Conservation (phyloP, 176 grass and related monocot species). For the Ensete ventricosum region DNA sequence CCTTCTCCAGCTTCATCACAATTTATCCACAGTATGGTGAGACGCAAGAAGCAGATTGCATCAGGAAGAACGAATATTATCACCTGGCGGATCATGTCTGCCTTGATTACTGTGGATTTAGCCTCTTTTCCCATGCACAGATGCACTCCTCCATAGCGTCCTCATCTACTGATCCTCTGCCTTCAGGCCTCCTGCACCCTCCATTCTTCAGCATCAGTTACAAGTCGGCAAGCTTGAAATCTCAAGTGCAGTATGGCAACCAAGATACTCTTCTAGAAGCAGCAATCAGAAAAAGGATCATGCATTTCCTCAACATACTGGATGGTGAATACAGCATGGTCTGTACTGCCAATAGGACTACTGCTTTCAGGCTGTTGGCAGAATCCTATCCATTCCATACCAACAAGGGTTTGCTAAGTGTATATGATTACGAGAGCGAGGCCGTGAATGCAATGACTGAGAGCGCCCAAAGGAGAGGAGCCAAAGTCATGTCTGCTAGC, state of each 20-base stretch:
- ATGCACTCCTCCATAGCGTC: conserved; percentile 49
- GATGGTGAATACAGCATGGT: conserved; percentile 85
- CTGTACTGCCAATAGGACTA: conserved; percentile 77
- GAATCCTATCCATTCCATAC: conserved; percentile 68
- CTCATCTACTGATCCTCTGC: conserved; percentile 17
- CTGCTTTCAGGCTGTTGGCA: conserved; percentile 71
- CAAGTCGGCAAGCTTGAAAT: conserved; percentile 57
- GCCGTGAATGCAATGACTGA: conserved; percentile 44
- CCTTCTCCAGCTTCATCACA: conserved; percentile 48
- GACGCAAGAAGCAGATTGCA: conserved; percentile 36
- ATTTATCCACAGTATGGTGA: conserved; percentile 64
- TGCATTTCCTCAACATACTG: conserved; percentile 63
- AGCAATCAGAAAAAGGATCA: conserved; percentile 53
- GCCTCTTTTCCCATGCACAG: conserved; percentile 93
- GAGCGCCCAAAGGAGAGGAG: conserved; percentile 46
- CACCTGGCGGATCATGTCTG: conserved; percentile 74
- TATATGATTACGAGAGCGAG: conserved; percentile 91
- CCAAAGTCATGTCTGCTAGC: conserved; percentile 45
- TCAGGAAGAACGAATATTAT: conserved; percentile 44
- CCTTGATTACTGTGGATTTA: conserved; percentile 79
- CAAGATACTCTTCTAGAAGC: conserved; percentile 21
- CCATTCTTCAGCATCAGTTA: conserved; percentile 89
- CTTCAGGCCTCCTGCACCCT: conserved; percentile 29
- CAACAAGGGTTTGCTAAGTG: conserved; percentile 51
- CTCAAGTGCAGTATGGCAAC: conserved; percentile 47